Base-by-base conservation (phyloP, 2,329 filamentous ascomycete species). In the Microthyrium microscopicum region DNA sequence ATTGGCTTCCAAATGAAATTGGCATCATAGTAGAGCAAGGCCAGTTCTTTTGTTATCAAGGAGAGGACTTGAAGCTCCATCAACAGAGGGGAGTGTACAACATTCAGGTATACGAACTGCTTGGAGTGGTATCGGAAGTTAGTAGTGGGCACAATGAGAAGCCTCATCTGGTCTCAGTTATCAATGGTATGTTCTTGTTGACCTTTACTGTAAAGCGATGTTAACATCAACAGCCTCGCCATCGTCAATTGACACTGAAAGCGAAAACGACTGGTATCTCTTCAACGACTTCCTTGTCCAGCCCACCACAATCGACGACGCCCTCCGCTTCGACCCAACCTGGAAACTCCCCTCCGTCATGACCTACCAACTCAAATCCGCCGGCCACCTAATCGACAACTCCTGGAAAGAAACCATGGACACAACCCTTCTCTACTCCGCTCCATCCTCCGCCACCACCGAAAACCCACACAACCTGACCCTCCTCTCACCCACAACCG, bases 231-330 rank as follows among this genome's bases (percentile, higher is more conserved):
- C 35, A 78, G 76, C 79, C 37, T 69, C 70, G 9, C 73, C 82
- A 33, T 72, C 79, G 0, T 70, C 73, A 35, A 61, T 65, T 0
- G 62, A 68, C 26, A 52, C 67, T 1, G 65, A 71, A 1, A 61
- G 60, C 3, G 66, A 73, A 41, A 77, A 71, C 46, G 76, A 77
- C 44, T 98, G 91, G 91, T 83, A 95, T 55, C 58, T 98, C 1
- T 94, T 98, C 60, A 98, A 98, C 45, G 89, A 98, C 55, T 98
- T 98, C 47, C 58, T 93, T 22, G 91, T 98, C 16, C 73, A 80
- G 9, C 74, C 77, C 7, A 71, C 93, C 12, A 71, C 76, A 20
- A 68, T 71, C 19, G 76, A 84, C 40, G 87, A 98, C 50, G 91
- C 87, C 1, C 62, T 95, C 13, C 74, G 77, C 17, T 98, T 95